A percentile compares a stretch with the other conserved stretches of the same genome.
Evolutionary conservation across 352 stramenopile species (phyloP).

Genomic region (Globisporangium spinosum): DNA sequence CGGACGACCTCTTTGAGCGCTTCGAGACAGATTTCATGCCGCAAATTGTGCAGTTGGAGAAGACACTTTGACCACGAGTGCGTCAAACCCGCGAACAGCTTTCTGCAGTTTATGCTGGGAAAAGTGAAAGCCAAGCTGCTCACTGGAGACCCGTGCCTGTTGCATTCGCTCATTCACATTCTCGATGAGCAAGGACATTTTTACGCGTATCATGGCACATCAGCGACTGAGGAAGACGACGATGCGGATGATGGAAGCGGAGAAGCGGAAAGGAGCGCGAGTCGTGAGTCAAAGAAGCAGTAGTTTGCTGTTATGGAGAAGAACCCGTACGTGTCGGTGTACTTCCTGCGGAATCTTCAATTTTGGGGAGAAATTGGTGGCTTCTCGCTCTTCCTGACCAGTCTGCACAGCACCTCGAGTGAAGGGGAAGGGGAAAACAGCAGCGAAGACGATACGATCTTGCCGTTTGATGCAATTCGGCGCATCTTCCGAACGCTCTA

Average conservation of each 20-base stretch:
- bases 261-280: slow-evolving; percentile 1
- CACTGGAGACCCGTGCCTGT: slow-evolving; percentile 33
- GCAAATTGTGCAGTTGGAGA: slow-evolving; percentile 44
- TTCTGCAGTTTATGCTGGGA: slow-evolving; percentile 47
- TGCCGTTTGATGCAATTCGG: slow-evolving; percentile 55
- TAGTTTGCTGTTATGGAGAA: slow-evolving; percentile 8
- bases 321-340: slow-evolving; percentile 29
- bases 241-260: neutral
- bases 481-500: slow-evolving; percentile 55
- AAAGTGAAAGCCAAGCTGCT: slow-evolving; percentile 27
- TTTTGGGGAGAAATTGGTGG: slow-evolving; percentile 50
- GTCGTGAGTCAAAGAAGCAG: neutral
- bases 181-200: slow-evolving; percentile 60
- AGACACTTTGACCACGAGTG: slow-evolving; percentile 27
- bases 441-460: slow-evolving; percentile 16
- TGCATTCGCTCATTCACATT: slow-evolving; percentile 47
- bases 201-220: slow-evolving; percentile 36
- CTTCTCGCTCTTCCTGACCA: slow-evolving; percentile 47
- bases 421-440: slow-evolving; percentile 10
- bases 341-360: slow-evolving; percentile 50
- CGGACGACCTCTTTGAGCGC: slow-evolving; percentile 29
- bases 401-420: slow-evolving; percentile 22
- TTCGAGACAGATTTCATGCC: slow-evolving; percentile 54
- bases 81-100: slow-evolving; percentile 37
- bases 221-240: neutral